Evolutionary conservation across 805 yeast genomes (phyloP).

Genomic region (Wickerhamomyces hampshirensis): DNA sequence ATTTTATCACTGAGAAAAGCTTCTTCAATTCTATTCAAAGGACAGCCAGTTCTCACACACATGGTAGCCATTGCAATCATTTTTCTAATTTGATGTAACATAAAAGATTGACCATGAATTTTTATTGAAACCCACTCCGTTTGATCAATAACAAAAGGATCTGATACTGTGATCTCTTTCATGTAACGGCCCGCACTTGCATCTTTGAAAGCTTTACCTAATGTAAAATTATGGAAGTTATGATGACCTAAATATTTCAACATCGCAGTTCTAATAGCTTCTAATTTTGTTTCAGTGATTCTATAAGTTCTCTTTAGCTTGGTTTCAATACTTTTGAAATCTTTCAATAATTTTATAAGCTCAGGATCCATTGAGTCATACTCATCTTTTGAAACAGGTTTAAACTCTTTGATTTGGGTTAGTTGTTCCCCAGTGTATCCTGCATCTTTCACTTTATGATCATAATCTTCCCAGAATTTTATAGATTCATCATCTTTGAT

Average conservation of each 20-base stretch:
- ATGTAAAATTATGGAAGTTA: conserved; percentile 85
- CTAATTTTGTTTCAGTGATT: conserved; percentile 56
- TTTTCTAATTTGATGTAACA: conserved; percentile 96
- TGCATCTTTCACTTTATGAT: conserved; percentile 31
- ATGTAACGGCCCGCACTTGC: conserved; percentile 81
- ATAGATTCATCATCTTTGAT: conserved; percentile 64
- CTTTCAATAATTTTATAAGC: conserved; percentile 39
- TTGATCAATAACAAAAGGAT: conserved; percentile 86
- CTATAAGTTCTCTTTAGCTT: conserved; percentile 64
- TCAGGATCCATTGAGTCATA: conserved; percentile 30
- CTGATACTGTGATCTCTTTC: conserved; percentile 73
- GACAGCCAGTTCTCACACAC: conserved; percentile 82
- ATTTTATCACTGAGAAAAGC: conserved; percentile 72
- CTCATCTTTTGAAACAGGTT: conserved; percentile 33
- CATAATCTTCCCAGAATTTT: conserved; percentile 64
- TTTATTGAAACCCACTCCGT: conserved; percentile 96
- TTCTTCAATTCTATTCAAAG: conserved; percentile 66
- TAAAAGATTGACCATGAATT: conserved; percentile 96
- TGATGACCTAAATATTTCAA: conserved; percentile 78
- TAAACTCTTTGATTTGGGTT: conserved; percentile 23
- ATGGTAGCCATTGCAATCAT: conserved; percentile 95
- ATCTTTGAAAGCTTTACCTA: conserved; percentile 79
- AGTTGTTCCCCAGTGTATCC: conserved; percentile 25
- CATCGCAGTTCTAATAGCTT: conserved; percentile 62
- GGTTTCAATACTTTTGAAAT: conserved; percentile 60